Percentiles rank a stretch among this genome's conserved stretches.
Conservation (phyloP, 2,329 filamentous ascomycete species). For the Thielaviopsis euricoi region DNA sequence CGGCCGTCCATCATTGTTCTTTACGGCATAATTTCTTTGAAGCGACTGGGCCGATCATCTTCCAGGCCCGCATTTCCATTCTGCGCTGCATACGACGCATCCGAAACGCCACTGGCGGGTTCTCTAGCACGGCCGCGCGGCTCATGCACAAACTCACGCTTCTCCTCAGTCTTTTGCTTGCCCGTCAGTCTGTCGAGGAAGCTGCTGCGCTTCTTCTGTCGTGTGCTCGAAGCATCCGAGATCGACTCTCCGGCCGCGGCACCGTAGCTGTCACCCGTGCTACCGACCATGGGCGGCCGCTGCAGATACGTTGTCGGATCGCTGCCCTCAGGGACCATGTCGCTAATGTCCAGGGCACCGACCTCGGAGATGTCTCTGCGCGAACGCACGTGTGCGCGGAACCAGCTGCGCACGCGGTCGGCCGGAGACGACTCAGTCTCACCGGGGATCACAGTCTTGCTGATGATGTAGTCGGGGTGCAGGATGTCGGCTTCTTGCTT, state of each 20-base stretch:
- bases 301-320: not conserved
- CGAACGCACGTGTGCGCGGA: constrained; percentile 3
- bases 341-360: constrained; percentile 6
- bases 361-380: constrained; percentile 6
- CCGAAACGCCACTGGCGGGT: not conserved
- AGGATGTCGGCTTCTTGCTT: not conserved
- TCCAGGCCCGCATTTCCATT: not conserved
- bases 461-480: not conserved
- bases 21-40: constrained; percentile 7
- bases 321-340: constrained; percentile 3
- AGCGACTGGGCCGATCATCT: constrained; percentile 6
- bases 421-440: constrained; percentile 3
- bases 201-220: constrained; percentile 7
- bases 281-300: not conserved
- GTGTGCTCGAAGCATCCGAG: not conserved
- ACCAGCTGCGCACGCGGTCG: constrained; percentile 8
- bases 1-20: not conserved
- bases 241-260: not conserved
- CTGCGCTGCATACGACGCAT: not conserved
- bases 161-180: constrained; percentile 1
- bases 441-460: constrained; percentile 1
- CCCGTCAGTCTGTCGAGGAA: constrained; percentile 4
- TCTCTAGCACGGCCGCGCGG: not conserved
- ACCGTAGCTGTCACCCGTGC: not conserved
- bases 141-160: constrained; percentile 7